Conservation (phyloP, 495 filamentous ascomycete genomes). For the Rusavskia elegans region DNA sequence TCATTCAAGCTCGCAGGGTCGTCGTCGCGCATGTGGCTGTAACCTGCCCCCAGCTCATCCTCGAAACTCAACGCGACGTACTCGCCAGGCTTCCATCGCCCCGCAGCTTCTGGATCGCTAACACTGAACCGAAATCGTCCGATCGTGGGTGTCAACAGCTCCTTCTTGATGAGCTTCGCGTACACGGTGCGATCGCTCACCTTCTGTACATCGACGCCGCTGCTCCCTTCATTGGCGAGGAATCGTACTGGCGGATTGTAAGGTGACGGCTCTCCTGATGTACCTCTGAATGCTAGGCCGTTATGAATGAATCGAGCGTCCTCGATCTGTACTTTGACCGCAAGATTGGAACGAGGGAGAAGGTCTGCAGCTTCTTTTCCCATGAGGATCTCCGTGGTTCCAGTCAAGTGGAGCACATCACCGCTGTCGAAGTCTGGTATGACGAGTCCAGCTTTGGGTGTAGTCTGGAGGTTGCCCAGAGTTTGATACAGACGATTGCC, state of each 20-base stretch:
- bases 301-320: constrained; percentile 44
- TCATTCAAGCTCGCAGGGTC: constrained; percentile 68
- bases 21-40: constrained; percentile 64
- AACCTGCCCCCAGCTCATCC: constrained; percentile 50
- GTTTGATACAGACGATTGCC: constrained; percentile 74
- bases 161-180: constrained; percentile 37
- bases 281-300: constrained; percentile 51
- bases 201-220: constrained; percentile 10
- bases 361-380: constrained; percentile 40
- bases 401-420: constrained; percentile 55
- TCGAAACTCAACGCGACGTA: constrained; percentile 60
- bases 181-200: constrained; percentile 12
- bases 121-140: constrained; percentile 46
- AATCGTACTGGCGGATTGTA: constrained; percentile 54
- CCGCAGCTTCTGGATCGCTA: constrained; percentile 21
- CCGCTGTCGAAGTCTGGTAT: constrained; percentile 58
- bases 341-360: constrained; percentile 55
- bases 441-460: constrained; percentile 45
- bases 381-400: constrained; percentile 44
- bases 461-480: constrained; percentile 54
- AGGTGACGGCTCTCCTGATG: constrained; percentile 39
- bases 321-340: constrained; percentile 44
- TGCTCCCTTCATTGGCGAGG: constrained; percentile 37
- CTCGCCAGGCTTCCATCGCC: constrained; percentile 50
- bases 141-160: constrained; percentile 46